These are phyloP conservation scores for Knoxia roxburghii DNA, from an alignment of 257 asterid genomes.

Conservation along the genomic window DNA sequence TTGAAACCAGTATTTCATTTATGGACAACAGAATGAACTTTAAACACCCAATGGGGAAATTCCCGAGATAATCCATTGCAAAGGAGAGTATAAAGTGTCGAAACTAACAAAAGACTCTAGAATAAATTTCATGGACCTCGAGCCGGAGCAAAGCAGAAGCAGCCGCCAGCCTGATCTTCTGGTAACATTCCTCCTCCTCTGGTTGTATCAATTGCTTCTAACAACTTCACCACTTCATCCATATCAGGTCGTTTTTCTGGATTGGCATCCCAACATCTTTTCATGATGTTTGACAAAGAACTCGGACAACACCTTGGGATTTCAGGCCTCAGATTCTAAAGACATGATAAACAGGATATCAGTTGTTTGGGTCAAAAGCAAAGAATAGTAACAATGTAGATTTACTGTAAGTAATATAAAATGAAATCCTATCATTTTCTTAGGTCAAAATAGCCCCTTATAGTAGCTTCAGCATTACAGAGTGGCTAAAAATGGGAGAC, in stretches of 20 bases:
- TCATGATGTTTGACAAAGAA: constrained; percentile 57
- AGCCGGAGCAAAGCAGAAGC: constrained; percentile 69
- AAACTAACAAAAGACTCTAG: constrained; percentile 4
- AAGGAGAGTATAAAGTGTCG: not conserved
- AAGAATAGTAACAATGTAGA: not conserved
- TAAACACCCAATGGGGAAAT: constrained; percentile 6
- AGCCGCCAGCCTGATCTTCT: constrained; percentile 61
- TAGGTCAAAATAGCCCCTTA: not conserved
- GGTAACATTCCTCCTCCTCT: constrained; percentile 96
- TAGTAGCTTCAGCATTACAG: not conserved
- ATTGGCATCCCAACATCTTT: constrained; percentile 74
- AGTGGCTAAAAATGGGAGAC: not conserved
- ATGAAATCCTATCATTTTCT: not conserved
- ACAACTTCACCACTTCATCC: constrained; percentile 76
- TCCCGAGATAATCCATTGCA: constrained; percentile 18
- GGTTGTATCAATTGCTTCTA: constrained; percentile 82
- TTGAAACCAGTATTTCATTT: constrained; percentile 11
- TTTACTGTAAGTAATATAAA: not conserved
- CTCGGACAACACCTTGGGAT: constrained; percentile 83
- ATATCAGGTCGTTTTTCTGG: constrained; percentile 80
- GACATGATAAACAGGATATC: not conserved
- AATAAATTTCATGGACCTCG: constrained; percentile 57
- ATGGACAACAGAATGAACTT: constrained; percentile 14
- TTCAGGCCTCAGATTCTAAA: constrained; percentile 68
- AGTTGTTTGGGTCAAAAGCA: constrained; percentile 1